Evolutionary conservation across 2,329 filamentous ascomycete genomes (phyloP), one percentile per base, ranked within the genome.

Genomic region (Colletotrichum filicis): DNA sequence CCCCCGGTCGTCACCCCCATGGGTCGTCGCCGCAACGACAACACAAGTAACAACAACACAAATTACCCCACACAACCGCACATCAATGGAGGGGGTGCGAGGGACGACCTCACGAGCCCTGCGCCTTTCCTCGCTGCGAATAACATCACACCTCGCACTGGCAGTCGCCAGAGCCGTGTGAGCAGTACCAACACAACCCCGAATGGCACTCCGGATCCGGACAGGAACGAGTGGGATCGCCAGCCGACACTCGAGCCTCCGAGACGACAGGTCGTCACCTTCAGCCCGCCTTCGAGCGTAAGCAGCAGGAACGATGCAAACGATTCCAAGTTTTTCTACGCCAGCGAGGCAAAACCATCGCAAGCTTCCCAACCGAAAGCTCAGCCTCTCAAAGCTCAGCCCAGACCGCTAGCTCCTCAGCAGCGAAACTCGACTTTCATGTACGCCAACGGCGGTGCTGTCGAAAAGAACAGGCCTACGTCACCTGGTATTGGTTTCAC

Each of bases 251-350:
- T n/a, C 1, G 81, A 76, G 30, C 66, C 63, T 22, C 42, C 60
- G 42, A 79, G 77, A 61, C 78, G 79, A 46, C 77, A 80, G 1
- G 58, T 78, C 12, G 81, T 85, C 24, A 82, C 85, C 24, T 86
- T 87, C 72, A 83, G 79, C 75, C 79, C 86, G 7, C 78, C 80
- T 14, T 81, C 82, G 42, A 83, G 86, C 16, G 73, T 75, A 8
- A 58, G 59, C 66, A 75, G 68, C 26, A 73, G 66, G 71, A 76
- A 57, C 80, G 76, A 72, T 77, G 81, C 78, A 77, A 77, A 79
- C 24, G 88, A 89, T 64, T 84, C 92, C 66, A 96, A 95, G 84
- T 98, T 98, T 87, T 98, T 99, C 81, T 95, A 97, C 80, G 97
- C 95, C 32, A 94, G 92, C 80, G 94, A 98, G 77, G 93, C 89